Base-by-base conservation (phyloP, 805 yeast genomes). In the Yamadazyma olivae region DNA sequence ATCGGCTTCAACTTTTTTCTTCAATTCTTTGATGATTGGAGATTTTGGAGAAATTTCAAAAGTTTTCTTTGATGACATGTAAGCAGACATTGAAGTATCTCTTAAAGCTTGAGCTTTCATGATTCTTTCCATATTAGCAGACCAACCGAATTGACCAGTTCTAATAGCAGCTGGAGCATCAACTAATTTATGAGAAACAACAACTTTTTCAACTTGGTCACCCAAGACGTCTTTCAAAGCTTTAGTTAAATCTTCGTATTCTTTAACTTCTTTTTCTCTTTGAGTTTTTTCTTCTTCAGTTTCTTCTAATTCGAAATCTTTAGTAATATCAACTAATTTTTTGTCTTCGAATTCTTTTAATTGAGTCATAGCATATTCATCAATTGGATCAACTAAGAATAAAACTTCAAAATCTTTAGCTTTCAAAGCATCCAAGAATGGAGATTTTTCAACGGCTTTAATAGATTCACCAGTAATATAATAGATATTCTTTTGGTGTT, bases 91-190 rank as follows among this genome's bases (percentile, higher is more conserved):
- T 55, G 95, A 79, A 56, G 95, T 86, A 71, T 93, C 99, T 77
- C 98, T 89, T 60, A 93, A 77, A 56, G 99, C 99, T 79, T 93
- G 99, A 46, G 99, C 99, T 80, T 93, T 93, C 99, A 93, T 93
- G 80, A 93, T 93, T 84, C 99, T 91, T 79, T 93, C 99, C 99
- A 93, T 93, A 80, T 93, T 93, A 61, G 99, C 99, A 53, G 99
- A 93, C 99, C 99, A 93, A 69, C 99, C 99, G 70, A 93, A 93
- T 77, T 93, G 98, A 54, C 97, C 98, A 54, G 99, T 93, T 81
- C 99, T 89, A 67, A 93, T 93, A 56, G 99, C 99, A 68, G 99
- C 99, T 70, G 99, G 99, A 41, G 98, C 90, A 62, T 90, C 97
- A 57, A 90, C 88, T 63, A 93, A 81, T 74, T 88, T 89, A 76